Evolutionary conservation across 2,329 filamentous ascomycete species (phyloP).

Genomic region (Aspergillus sp.): DNA sequence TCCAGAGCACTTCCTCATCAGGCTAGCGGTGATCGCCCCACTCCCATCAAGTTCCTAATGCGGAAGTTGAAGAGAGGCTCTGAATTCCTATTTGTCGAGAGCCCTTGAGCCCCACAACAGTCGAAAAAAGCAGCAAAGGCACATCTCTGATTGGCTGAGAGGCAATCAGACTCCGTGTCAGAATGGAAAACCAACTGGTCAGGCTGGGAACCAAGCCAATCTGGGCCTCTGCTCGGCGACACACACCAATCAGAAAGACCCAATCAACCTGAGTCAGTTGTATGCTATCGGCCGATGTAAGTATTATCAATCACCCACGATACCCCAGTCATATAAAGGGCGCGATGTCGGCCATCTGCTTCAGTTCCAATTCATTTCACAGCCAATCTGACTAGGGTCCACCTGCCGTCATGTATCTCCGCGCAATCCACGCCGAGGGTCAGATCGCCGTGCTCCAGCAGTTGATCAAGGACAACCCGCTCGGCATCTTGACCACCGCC

Average conservation of each 20-base stretch:
- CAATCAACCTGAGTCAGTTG: neutral
- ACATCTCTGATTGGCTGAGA: neutral
- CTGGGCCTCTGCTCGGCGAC: conserved; percentile 10
- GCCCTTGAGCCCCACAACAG: neutral
- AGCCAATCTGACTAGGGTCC: neutral
- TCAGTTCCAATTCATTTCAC: no score
- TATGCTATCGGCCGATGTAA: neutral
- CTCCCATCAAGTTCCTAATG: conserved; percentile 26
- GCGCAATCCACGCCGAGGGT: conserved; percentile 1
- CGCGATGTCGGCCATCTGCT: no score
- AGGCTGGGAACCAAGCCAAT: no score
- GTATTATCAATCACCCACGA: neutral
- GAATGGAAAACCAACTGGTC: no score
- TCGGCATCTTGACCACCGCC: conserved; percentile 63
- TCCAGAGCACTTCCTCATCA: neutral
- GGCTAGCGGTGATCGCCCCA: conserved; percentile 13
- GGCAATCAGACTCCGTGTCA: neutral
- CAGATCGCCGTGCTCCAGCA: conserved; percentile 35
- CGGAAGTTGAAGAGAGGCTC: conserved; percentile 9
- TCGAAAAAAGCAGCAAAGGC: neutral
- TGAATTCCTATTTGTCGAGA: neutral
- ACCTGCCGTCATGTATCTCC: conserved; percentile 1
- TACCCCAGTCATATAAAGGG: no score
- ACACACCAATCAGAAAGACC: conserved; percentile 7
- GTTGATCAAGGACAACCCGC: conserved; percentile 59